Evolutionary conservation across 768 basidiomycete genomes (phyloP), one percentile per base, ranked within the genome.

Genomic region (Baorangia bicolor): DNA sequence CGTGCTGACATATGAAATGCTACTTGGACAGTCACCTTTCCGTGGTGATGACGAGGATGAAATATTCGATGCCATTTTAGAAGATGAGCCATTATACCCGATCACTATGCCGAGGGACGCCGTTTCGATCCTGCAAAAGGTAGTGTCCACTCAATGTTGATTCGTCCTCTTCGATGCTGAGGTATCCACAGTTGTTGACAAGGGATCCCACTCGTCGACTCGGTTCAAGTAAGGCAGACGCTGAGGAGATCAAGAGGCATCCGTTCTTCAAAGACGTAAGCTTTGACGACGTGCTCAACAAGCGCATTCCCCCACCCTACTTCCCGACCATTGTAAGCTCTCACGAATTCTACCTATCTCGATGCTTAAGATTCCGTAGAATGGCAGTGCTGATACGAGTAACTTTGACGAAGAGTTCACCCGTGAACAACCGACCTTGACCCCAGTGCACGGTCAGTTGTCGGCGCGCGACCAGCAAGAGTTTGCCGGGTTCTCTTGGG

Each of bases 91-190:
- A 27, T 70, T 99, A 57, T 99, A 98, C 74, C 97, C 97, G 2
- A 98, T 99, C 62, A 98, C 97, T 7, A 99, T 99, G 97, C 97
- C 95, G 9, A 81, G 93, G 50, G 96, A 98, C 65, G 94, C 94
- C 8, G 95, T 98, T 42, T 93, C 93, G 20, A 90, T 98, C 60
- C 68, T 99, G 53, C 94, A 97, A 69, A 94, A 94, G 82, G 95
- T 94, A 61, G 51, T 21, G 10, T 72, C 28, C 14, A 23, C 12
- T 31, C 21, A 8, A 12, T 40, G 46, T 28, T 43, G 20, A 35
- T 34, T 33, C 42, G 33, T 25, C 16, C 11, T 40, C 10, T 43
- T 40, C 31, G 39, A 57, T 38, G 50, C 30, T 66, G 38, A 58
- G 25, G 3, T 42, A 4, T 53, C 50, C 28, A 18, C 62, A 98